Evolutionary conservation across 768 basidiomycete genomes (phyloP), one percentile per base, ranked within the genome.

Genomic region (Arthromyces matolae): DNA sequence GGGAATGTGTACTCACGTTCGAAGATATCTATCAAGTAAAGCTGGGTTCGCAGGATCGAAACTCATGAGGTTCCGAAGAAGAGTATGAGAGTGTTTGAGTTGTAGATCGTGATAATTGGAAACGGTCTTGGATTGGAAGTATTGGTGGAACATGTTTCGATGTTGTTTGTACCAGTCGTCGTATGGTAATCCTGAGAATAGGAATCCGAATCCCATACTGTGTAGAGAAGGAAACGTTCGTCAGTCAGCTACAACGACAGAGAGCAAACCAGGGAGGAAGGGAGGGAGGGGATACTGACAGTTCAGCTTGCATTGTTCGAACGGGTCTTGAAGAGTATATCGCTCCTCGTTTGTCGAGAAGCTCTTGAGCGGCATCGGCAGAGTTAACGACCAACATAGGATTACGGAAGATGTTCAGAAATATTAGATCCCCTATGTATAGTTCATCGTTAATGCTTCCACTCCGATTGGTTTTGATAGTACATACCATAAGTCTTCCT

Each of bases 311-410:
- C 62, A 16, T 69, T 8, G 46, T 45, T 33, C 54, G 44, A 13
- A 55, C 35, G 22, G 53, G 25, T 13, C 53, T 45, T 5, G 54
- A 68, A 27, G 76, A 78, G 49, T 77, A 77, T 19, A 65, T 60
- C 14, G 70, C 59, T 8, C 72, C 73, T 34, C 72, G 68, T 51
- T 71, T 73, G 28, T 77, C 73, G 35, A 77, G 61, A 50, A 77
- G 63, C 22, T 77, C 75, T 24, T 64, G 53, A 4, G 69, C 63
- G n/a, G 56, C 49, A 12, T 66, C 56, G 12, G 45, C 42, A 1
- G 58, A 61, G 49, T 69, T 71, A 8, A 75, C 38, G 37, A 75
- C 19, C 5, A 75, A 40, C 27, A 46, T 42, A 2, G 45, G 40
- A 16, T 51, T 45, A 4, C 50, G 33, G 27, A 51, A 42, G 16